Evolutionary conservation across 2,329 filamentous ascomycete species (phyloP), one percentile per base, ranked within the genome.

Genomic region (Ophiognomonia clavigignenti-juglandacearum): DNA sequence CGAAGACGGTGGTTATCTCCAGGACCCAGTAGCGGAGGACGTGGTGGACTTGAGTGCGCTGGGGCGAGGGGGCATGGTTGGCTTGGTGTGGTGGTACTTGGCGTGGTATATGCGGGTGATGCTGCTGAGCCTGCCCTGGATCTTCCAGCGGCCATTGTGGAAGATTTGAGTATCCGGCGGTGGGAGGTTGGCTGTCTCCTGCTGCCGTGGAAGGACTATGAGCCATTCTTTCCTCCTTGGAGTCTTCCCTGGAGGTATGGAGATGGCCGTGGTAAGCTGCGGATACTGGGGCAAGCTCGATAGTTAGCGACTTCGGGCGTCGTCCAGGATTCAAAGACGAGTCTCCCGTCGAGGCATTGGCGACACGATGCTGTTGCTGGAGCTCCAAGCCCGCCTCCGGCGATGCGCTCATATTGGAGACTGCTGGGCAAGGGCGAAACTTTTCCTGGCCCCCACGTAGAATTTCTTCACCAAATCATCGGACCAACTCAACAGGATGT

Each of bases 1-100:
- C 36, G n/a, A 46, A 6, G 8, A 52, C 37, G 11, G 50, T 49
- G 13, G 45, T 3, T 4, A 52, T 50, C 27, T 52, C 50, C 11
- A 48, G 43, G 20, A 13, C 14, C 50, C 50, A 52, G 14, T 45
- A 47, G 6, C 16, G 27, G 4, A 52, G 38, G 19, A 52, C 35
- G 5, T 43, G 42, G 16, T 39, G 37, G 20, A 34, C 37, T 36
- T 52, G 50, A 24, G 26, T 48, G n/a, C 32, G 37, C 26, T 27
- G 13, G 22, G n/a, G 32, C 11, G 6, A 4, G 37, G 32, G 5
- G 13, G 45, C 8, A 14, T 39, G 37, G 16, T 31, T 14, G 7
- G 19, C 24, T 20, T 20, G 35, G 34, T 24, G 10, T 24, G 16
- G 34, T 20, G 39, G 24, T 40, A n/a, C 2, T 10, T 24, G n/a